Evolutionary conservation across 78 protist genomes (phyloP).

Genomic region (Dictyostelium brefeldianum): DNA sequence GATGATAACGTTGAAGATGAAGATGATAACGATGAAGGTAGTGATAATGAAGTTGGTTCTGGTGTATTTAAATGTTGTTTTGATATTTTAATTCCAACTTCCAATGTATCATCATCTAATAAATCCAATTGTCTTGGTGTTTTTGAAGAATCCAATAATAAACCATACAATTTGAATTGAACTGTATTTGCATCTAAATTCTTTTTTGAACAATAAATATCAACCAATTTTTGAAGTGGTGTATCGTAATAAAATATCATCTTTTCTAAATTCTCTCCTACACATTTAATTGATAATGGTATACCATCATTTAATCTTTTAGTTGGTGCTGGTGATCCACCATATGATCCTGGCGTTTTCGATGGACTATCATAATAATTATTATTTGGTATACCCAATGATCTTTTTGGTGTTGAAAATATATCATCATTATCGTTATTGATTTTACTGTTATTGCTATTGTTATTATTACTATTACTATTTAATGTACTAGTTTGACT

Average conservation of each 20-base stretch:
- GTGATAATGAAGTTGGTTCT: not conserved
- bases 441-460: not conserved
- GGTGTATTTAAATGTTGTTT: not conserved
- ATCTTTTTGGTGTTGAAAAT: not conserved
- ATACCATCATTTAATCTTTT: not conserved
- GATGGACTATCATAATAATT: not conserved
- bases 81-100: constrained; percentile 21
- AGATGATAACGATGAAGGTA: too few species aligned
- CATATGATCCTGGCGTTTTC: not conserved
- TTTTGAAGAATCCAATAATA: not conserved
- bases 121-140: constrained; percentile 46
- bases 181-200: constrained; percentile 6
- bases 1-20: not conserved
- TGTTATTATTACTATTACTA: not conserved
- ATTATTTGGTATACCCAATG: not conserved
- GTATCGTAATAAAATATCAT: constrained; percentile 16
- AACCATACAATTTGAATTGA: constrained; percentile 44
- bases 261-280: not conserved
- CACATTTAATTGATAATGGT: constrained; percentile 9
- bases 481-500: not conserved
- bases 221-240: constrained; percentile 22
- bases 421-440: not conserved
- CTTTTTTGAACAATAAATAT: constrained; percentile 22
- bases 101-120: constrained; percentile 30
- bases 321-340: not conserved